These are phyloP conservation scores for Dioscorea zingiberensis DNA, from an alignment of 106 monocot species.

Conservation along the genomic window DNA sequence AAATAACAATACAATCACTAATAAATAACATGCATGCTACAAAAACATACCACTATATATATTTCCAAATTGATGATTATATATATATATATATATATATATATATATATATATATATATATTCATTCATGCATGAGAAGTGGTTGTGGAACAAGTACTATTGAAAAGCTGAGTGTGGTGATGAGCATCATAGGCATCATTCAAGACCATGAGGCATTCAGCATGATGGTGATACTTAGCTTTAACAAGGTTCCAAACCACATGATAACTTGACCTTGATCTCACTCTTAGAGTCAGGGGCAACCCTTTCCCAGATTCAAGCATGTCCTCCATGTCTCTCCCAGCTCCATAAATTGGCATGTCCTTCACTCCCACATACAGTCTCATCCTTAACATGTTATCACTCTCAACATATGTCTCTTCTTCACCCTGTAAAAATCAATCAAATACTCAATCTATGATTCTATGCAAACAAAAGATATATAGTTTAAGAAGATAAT, in stretches of 20 bases:
- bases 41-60: too few relatives aligned
- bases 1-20: too few relatives aligned
- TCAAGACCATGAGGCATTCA: constrained; percentile 36
- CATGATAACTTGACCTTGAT: constrained; percentile 28
- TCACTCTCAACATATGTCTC: constrained; percentile 25
- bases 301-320: constrained; percentile 45
- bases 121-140: constrained; percentile 15
- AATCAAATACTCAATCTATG: too few relatives aligned
- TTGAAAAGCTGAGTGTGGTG: constrained; percentile 12
- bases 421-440: constrained; percentile 13
- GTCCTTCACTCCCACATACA: constrained; percentile 32
- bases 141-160: constrained; percentile 22
- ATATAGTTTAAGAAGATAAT: too few relatives aligned
- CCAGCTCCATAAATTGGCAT: constrained; percentile 78
- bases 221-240: constrained; percentile 23
- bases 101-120: not conserved
- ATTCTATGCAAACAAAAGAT: too few relatives aligned
- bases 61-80: too few relatives aligned
- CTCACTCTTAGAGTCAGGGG: constrained; percentile 28
- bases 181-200: constrained; percentile 11
- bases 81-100: too few relatives aligned
- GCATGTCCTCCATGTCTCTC: constrained; percentile 61
- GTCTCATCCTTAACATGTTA: constrained; percentile 3
- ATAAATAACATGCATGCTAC: too few relatives aligned
- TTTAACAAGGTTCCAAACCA: constrained; percentile 40